These are phyloP conservation scores for Senecio squalidus DNA, from an alignment of 140 eudicot genomes.

Conservation along the genomic window DNA sequence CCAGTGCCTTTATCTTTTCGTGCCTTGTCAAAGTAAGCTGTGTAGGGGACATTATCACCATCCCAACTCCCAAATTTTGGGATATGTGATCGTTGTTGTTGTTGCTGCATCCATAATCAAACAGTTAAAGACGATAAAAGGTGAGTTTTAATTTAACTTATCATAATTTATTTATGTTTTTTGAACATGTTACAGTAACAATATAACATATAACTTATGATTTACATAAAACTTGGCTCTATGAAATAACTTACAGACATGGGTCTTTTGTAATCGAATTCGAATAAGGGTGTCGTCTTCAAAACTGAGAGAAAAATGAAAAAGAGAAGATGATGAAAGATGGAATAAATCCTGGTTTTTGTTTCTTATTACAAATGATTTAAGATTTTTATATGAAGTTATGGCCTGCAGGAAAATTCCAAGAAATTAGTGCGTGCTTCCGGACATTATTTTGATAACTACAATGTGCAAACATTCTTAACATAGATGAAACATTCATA, in stretches of 20 bases:
- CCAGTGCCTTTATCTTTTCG: slow-evolving; percentile 49
- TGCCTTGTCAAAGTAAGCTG: slow-evolving; percentile 66
- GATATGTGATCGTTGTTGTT: slow-evolving; percentile 53
- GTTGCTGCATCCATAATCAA: slow-evolving; percentile 32
- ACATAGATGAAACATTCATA: too few species aligned
- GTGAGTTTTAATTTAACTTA: not conserved
- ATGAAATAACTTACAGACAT: slow-evolving; percentile 30
- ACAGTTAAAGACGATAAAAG: not conserved
- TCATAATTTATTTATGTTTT: too few species aligned
- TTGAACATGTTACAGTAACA: too few species aligned
- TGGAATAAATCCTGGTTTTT: slow-evolving; percentile 5
- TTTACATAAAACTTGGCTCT: not conserved
- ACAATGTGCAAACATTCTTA: slow-evolving; percentile 12
- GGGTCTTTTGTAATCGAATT: slow-evolving; percentile 11
- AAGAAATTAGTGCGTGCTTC: slow-evolving; percentile 14
- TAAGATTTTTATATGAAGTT: slow-evolving; percentile 1
- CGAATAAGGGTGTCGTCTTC: not conserved
- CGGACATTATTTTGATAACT: slow-evolving; percentile 25
- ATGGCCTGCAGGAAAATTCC: slow-evolving; percentile 30
- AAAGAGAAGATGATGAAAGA: slow-evolving; percentile 4
- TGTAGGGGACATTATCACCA: slow-evolving; percentile 69
- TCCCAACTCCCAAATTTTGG: slow-evolving; percentile 87
- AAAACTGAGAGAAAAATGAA: slow-evolving; percentile 3
- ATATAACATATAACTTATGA: not conserved
- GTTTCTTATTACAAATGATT: slow-evolving; percentile 24